phyloP scores from a whole-genome alignment of 2,329 filamentous ascomycete species.

The Aureobasidium zeae region DNA sequence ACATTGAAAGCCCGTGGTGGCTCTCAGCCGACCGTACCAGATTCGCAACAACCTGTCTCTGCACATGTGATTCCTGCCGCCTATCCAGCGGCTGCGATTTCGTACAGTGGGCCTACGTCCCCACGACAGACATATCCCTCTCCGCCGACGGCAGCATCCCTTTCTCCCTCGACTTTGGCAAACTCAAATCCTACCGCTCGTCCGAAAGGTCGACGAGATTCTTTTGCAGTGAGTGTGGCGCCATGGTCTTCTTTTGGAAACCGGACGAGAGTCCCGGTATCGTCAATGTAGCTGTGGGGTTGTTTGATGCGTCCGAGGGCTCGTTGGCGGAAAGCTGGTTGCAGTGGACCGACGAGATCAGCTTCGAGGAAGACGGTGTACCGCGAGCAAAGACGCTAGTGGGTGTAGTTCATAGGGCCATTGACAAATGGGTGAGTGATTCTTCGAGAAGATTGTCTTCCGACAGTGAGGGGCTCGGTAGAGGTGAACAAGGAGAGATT shows the following conservation, averaged over 20 bases:
- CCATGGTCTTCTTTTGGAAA: conserved; percentile 56
- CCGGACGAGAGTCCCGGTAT: conserved; percentile 44
- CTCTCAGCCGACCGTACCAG: conserved; percentile 40
- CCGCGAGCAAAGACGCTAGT: not conserved
- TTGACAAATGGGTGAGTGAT: conserved; percentile 4
- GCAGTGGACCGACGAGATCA: conserved; percentile 52
- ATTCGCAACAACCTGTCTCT: conserved; percentile 53
- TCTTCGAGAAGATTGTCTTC: too few species aligned
- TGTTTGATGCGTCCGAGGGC: conserved; percentile 42
- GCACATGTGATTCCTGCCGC: conserved; percentile 54
- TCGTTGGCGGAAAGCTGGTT: conserved; percentile 51
- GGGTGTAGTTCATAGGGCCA: not conserved
- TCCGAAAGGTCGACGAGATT: conserved; percentile 47
- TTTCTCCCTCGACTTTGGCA: conserved; percentile 31
- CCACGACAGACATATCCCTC: conserved; percentile 48
- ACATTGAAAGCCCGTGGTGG: conserved; percentile 47
- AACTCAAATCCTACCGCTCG: conserved; percentile 46
- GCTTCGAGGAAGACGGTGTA: conserved; percentile 48
- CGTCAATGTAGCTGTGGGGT: conserved; percentile 55
- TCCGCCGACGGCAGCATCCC: conserved; percentile 25
- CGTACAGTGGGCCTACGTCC: conserved; percentile 58
- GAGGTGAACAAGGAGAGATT: too few species aligned
- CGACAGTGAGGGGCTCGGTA: too few species aligned
- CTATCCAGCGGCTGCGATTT: conserved; percentile 53
- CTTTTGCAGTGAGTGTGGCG: conserved; percentile 55